Percentiles rank a stretch among this genome's conserved stretches.
Conservation (phyloP, 768 basidiomycete genomes). For the Epithele typhae region DNA sequence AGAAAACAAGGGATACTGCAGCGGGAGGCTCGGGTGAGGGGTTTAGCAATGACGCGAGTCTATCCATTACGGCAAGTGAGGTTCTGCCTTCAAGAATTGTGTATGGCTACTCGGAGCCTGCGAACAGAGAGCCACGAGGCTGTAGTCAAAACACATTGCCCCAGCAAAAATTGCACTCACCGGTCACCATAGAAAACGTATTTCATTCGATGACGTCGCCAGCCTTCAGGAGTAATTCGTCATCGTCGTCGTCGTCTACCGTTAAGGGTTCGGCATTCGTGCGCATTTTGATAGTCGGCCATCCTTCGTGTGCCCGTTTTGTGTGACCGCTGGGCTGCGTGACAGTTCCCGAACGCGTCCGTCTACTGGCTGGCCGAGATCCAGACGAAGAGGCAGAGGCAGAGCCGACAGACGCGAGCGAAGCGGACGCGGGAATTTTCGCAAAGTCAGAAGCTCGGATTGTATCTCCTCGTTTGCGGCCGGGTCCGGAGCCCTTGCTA, state of each 20-base stretch:
- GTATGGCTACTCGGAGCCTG: no score
- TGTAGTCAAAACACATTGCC: no score
- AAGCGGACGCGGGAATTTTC: slow-evolving; percentile 7
- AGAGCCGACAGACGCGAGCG: slow-evolving; percentile 1
- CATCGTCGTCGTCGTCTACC: slow-evolving; percentile 19
- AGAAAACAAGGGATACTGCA: no score
- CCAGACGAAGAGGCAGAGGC: not conserved
- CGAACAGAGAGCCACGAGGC: no score
- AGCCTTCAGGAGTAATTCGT: slow-evolving; percentile 21
- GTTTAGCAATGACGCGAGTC: no score
- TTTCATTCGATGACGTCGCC: slow-evolving; percentile 8
- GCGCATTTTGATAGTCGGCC: slow-evolving; percentile 22
- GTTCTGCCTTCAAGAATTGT: no score
- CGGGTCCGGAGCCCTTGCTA: not conserved
- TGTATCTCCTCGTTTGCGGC: slow-evolving; percentile 40
- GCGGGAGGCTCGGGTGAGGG: no score
- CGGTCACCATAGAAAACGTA: no score
- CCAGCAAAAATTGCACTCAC: no score
- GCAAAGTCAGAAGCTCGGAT: slow-evolving; percentile 46
- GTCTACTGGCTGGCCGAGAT: slow-evolving; percentile 26
- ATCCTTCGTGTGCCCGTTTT: slow-evolving; percentile 11
- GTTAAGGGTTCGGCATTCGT: slow-evolving; percentile 21
- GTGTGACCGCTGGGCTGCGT: slow-evolving; percentile 14
- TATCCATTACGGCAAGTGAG: no score
- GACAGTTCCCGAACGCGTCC: slow-evolving; percentile 49